A percentile compares a stretch with the other conserved stretches of the same genome.
phyloP scores from a whole-genome alignment of 2,329 filamentous ascomycete species.

The Trichoderma breve region DNA sequence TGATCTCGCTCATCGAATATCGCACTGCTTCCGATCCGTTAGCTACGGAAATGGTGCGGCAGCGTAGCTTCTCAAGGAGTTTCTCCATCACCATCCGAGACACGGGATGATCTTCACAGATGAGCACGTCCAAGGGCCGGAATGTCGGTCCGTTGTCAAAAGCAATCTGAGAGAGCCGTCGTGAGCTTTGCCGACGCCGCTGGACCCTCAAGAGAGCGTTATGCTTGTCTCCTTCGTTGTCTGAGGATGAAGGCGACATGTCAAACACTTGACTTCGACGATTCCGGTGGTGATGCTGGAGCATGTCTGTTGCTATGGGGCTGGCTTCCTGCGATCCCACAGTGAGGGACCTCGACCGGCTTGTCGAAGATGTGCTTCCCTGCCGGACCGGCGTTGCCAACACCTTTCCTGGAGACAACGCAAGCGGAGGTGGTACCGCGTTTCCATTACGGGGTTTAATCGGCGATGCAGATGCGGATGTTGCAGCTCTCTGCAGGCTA shows the following conservation, averaged over 20 bases:
- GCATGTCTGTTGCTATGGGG: slow-evolving; percentile 64
- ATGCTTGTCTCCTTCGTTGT: slow-evolving; percentile 91
- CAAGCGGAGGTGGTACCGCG: slow-evolving; percentile 48
- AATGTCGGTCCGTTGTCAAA: slow-evolving; percentile 82
- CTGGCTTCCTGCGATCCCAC: slow-evolving; percentile 93
- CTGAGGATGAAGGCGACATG: slow-evolving; percentile 94
- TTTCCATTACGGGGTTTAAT: slow-evolving; percentile 51
- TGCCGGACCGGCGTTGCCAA: slow-evolving; percentile 58
- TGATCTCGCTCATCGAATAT: slow-evolving; percentile 94
- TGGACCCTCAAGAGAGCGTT: slow-evolving; percentile 91
- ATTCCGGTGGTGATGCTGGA: slow-evolving; percentile 74
- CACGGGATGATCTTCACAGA: slow-evolving; percentile 96
- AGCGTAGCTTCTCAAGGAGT: slow-evolving; percentile 88
- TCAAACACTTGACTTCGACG: slow-evolving; percentile 93
- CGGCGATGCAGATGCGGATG: slow-evolving; percentile 54
- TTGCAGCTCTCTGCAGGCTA: slow-evolving; percentile 59
- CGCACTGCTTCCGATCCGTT: slow-evolving; percentile 90
- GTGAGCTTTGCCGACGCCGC: slow-evolving; percentile 89
- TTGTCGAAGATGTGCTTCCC: slow-evolving; percentile 58
- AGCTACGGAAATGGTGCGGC: slow-evolving; percentile 85
- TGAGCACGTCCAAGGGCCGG: slow-evolving; percentile 86
- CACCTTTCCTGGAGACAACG: slow-evolving; percentile 62
- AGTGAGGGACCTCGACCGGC: slow-evolving; percentile 81
- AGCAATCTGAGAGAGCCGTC: slow-evolving; percentile 87
- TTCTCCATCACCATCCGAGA: slow-evolving; percentile 99